Evolutionary conservation across 768 basidiomycete genomes (phyloP).

Genomic region (Mycena capillaripes): DNA sequence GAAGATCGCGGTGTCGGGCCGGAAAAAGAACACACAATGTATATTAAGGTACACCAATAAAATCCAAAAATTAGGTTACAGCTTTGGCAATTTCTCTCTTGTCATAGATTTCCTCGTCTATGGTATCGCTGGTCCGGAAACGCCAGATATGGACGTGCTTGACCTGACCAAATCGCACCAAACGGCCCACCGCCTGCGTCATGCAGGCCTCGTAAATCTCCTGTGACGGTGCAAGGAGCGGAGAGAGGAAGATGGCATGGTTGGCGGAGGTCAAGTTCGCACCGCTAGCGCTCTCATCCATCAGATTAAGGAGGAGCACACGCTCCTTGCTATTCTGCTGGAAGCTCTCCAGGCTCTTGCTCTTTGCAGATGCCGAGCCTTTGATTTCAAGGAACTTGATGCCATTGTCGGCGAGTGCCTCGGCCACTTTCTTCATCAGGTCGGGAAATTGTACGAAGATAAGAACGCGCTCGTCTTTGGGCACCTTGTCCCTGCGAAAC

Average conservation of each 20-base stretch:
- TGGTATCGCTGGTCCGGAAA: conserved; percentile 88
- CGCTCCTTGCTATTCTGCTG: conserved; percentile 84
- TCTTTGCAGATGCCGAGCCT: conserved; percentile 81
- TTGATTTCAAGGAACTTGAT: conserved; percentile 87
- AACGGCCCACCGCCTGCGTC: conserved; percentile 87
- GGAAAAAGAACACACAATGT: neutral
- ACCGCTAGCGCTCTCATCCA: conserved; percentile 95
- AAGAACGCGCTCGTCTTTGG: conserved; percentile 85
- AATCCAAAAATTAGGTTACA: neutral
- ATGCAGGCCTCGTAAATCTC: conserved; percentile 89
- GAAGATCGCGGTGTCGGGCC: too few relatives aligned
- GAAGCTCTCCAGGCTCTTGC: conserved; percentile 88
- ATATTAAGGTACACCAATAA: neutral
- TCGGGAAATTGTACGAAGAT: conserved; percentile 98
- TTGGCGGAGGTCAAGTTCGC: conserved; percentile 95
- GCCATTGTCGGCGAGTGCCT: conserved; percentile 79
- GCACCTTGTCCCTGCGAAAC: conserved; percentile 69
- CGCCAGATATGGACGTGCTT: conserved; percentile 87
- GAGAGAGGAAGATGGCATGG: conserved; percentile 95
- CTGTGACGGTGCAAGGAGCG: conserved; percentile 84
- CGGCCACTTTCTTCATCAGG: conserved; percentile 91
- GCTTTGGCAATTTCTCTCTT: conserved; percentile 53
- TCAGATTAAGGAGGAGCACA: conserved; percentile 90
- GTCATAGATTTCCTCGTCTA: conserved; percentile 87
- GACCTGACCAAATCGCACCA: conserved; percentile 86